Evolutionary conservation across 768 basidiomycete genomes (phyloP), one percentile per base, ranked within the genome.

Genomic region (Artomyces pyxidatus): DNA sequence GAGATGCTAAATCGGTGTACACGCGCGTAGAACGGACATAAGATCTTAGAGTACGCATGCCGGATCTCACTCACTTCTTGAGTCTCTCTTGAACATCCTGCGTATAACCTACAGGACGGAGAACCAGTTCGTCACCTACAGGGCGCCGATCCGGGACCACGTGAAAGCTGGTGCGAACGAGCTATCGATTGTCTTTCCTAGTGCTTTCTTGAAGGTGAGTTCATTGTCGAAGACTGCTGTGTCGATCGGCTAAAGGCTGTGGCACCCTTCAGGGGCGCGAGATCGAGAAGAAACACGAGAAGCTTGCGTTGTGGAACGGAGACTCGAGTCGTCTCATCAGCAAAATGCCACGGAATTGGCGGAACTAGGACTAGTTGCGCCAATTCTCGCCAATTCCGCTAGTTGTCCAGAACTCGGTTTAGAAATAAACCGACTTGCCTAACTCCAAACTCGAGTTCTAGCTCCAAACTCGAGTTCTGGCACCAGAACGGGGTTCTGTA

Each of bases 321-420:
- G 90, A 95, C 61, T 82, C 88, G 0, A 88, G 87, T 58, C 79
- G 94, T 37, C 71, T 96, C n/a, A n/a, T n/a, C n/a, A n/a, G n/a
- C n/a, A n/a, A n/a, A n/a, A n/a, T n/a, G n/a, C n/a, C n/a, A n/a
- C n/a, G n/a, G n/a, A n/a, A n/a, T n/a, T n/a, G n/a, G n/a, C n/a
- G n/a, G n/a, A n/a, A n/a, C n/a, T n/a, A n/a, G n/a, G n/a, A n/a
- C n/a, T n/a, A n/a, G n/a, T n/a, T n/a, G n/a, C n/a, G n/a, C n/a
- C n/a, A n/a, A n/a, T n/a, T n/a, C n/a, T n/a, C n/a, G n/a, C n/a
- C n/a, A n/a, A n/a, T n/a, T n/a, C n/a, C n/a, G n/a, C n/a, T n/a
- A n/a, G n/a, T n/a, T n/a, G n/a, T n/a, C n/a, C n/a, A n/a, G n/a
- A n/a, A n/a, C n/a, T n/a, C n/a, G n/a, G n/a, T n/a, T n/a, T n/a